A percentile compares a stretch with the other conserved stretches of the same genome.
phyloP scores from a whole-genome alignment of 2,329 filamentous ascomycete species.

The Didymosphaeria variabile region DNA sequence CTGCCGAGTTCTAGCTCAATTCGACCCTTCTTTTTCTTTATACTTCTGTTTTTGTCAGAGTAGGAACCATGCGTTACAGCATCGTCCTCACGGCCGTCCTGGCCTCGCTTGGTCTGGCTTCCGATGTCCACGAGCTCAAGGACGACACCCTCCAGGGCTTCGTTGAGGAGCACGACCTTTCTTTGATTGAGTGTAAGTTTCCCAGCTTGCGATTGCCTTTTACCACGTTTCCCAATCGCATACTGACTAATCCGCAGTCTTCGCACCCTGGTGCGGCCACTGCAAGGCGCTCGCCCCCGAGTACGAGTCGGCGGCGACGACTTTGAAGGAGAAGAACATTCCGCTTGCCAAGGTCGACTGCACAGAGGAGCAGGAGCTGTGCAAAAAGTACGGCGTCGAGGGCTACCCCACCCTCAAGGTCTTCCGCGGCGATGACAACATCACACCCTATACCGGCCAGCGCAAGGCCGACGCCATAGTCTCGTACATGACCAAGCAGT shows the following conservation, averaged over 20 bases:
- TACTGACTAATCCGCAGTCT: constrained; percentile 69
- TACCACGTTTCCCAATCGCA: background rate
- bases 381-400: constrained; percentile 88
- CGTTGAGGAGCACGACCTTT: constrained; percentile 83
- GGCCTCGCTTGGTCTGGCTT: constrained; percentile 70
- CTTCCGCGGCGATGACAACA: constrained; percentile 88
- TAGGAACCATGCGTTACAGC: constrained; percentile 45
- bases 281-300: constrained; percentile 97
- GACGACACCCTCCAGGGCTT: constrained; percentile 88
- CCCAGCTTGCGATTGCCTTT: background rate
- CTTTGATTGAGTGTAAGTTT: constrained; percentile 88
- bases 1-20: constrained; percentile 1
- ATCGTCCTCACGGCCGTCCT: constrained; percentile 53
- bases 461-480: constrained; percentile 82
- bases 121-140: constrained; percentile 86
- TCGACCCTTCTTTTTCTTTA: constrained; percentile 10
- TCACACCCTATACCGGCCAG: constrained; percentile 84
- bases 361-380: constrained; percentile 92
- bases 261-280: constrained; percentile 96
- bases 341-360: constrained; percentile 89
- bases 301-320: constrained; percentile 86
- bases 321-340: constrained; percentile 88
- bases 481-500: constrained; percentile 98
- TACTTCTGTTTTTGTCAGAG: constrained; percentile 4
- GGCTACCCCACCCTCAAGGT: constrained; percentile 99